Conservation (phyloP, 345 rosid species). For the Populus euphratica region DNA sequence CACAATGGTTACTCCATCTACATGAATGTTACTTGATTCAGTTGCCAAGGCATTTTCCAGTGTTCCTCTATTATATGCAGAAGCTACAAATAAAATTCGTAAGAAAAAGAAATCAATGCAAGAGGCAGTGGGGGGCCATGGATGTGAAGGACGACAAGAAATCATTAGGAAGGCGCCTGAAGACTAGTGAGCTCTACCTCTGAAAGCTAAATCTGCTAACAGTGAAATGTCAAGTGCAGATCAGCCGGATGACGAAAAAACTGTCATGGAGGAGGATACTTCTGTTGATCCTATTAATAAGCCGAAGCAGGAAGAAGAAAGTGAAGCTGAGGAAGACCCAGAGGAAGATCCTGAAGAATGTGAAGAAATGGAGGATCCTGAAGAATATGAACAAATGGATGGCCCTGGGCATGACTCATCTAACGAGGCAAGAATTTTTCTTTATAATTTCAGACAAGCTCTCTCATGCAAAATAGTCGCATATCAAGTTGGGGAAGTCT, state of each 20-base stretch:
- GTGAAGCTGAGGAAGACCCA: constrained; percentile 43
- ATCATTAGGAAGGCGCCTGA: constrained; percentile 45
- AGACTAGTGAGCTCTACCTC: constrained; percentile 41
- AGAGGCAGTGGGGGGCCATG: constrained; percentile 65
- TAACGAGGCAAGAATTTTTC: constrained; percentile 47
- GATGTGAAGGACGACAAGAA: constrained; percentile 43
- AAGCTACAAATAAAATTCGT: constrained; percentile 63
- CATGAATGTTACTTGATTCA: constrained; percentile 6
- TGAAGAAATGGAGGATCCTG: constrained; percentile 38
- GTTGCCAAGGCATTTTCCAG: not conserved
- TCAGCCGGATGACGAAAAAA: constrained; percentile 17
- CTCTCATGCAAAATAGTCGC: not conserved
- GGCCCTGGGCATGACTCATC: constrained; percentile 39
- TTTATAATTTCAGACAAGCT: not conserved
- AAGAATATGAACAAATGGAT: constrained; percentile 52
- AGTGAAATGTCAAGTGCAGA: constrained; percentile 31
- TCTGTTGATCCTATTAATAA: constrained; percentile 37
- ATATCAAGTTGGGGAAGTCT: not conserved
- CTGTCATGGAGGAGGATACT: constrained; percentile 21
- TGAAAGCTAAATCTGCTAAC: constrained; percentile 35
- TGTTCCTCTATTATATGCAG: constrained; percentile 31
- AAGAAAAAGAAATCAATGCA: constrained; percentile 65
- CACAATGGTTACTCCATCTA: not conserved
- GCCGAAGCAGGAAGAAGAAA: constrained; percentile 34
- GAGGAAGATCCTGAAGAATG: constrained; percentile 67